Percentiles rank a stretch among this genome's conserved stretches.
phyloP scores from a whole-genome alignment of 106 monocot species.

The Alisma plantagoaquatica region DNA sequence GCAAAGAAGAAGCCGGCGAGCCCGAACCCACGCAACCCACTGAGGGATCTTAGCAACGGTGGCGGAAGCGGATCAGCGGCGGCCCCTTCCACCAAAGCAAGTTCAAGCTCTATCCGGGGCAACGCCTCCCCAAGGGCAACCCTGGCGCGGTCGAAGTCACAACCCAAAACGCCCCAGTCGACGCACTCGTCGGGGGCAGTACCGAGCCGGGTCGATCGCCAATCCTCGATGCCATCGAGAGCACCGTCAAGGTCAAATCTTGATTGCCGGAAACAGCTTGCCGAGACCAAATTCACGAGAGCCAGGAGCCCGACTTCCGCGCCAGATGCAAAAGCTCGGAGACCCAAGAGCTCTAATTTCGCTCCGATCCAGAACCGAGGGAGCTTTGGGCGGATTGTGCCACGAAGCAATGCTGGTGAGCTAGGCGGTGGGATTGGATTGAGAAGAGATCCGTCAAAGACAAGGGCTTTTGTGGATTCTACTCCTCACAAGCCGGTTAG shows the following conservation, averaged over 20 bases:
- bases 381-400: background rate
- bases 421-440: background rate
- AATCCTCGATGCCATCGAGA: too few species aligned
- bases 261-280: background rate
- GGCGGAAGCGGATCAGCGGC: background rate
- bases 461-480: background rate
- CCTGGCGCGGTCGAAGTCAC: too few species aligned
- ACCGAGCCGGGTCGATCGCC: background rate
- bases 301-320: background rate
- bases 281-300: background rate
- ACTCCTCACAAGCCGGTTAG: too few species aligned
- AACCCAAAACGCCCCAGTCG: background rate
- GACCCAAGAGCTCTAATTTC: background rate
- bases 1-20: background rate
- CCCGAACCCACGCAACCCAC: slow-evolving; percentile 12
- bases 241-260: too few species aligned
- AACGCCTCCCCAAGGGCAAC: slow-evolving; percentile 5
- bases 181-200: background rate
- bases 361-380: background rate
- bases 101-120: slow-evolving; percentile 12
- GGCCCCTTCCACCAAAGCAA: background rate
- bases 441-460: background rate
- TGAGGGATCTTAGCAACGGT: slow-evolving; percentile 26
- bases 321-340: background rate
- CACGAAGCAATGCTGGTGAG: background rate